phyloP scores from a whole-genome alignment of 495 filamentous ascomycete species.

The Aspergillus nanangensis region DNA sequence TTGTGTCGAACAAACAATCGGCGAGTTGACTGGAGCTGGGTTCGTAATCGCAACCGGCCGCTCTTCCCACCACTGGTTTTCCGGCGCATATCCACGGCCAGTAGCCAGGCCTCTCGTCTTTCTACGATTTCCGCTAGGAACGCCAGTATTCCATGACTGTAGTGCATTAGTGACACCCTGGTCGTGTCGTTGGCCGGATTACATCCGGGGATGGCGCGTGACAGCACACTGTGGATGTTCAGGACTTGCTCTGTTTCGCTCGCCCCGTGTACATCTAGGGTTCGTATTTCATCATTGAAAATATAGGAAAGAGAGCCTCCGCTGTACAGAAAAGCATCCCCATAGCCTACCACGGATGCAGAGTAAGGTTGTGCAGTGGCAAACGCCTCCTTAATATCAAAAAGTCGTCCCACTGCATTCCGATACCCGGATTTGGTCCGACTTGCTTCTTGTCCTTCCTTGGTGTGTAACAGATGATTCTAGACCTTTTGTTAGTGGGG shows the following conservation, averaged over 20 bases:
- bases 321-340: constrained; percentile 57
- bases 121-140: constrained; percentile 37
- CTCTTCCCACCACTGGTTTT: constrained; percentile 15
- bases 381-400: constrained; percentile 58
- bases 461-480: constrained; percentile 51
- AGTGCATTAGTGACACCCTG: constrained; percentile 57
- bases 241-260: constrained; percentile 53
- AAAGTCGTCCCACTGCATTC: constrained; percentile 52
- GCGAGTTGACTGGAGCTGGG: constrained; percentile 39
- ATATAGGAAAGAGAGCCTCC: constrained; percentile 63
- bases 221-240: constrained; percentile 47
- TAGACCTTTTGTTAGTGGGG: constrained; percentile 19
- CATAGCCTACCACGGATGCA: constrained; percentile 54
- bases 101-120: constrained; percentile 44
- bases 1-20: constrained; percentile 69
- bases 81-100: constrained; percentile 51
- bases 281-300: constrained; percentile 51
- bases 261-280: constrained; percentile 55
- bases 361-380: constrained; percentile 60
- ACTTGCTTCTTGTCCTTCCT: constrained; percentile 52
- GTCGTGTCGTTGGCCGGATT: constrained; percentile 28
- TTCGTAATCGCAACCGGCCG: constrained; percentile 33
- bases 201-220: constrained; percentile 22
- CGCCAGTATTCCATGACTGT: constrained; percentile 56
- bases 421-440: constrained; percentile 43